Base-by-base conservation (phyloP, 2,329 filamentous ascomycete species). In the Thielaviopsis musarum region DNA sequence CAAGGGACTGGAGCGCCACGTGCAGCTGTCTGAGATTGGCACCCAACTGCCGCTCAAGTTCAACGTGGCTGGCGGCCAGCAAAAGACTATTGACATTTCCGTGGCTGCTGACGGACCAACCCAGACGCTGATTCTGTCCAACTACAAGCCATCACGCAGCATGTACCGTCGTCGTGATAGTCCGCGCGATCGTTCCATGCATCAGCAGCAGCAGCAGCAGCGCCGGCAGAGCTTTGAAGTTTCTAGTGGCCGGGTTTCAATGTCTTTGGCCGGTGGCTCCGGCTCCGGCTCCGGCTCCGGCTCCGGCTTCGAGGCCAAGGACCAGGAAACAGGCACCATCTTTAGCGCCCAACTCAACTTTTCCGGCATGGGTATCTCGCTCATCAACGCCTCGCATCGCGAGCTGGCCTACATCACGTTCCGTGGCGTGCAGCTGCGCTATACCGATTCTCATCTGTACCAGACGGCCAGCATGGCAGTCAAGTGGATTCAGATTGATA, bases 401-500 rank as follows among this genome's bases (percentile, higher is more conserved):
- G 93, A 98, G 70, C 76, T 98, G 48, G 87, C 95, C 2, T 98
- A 98, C 67, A 73, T 97, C 65, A 98, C 93, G 0, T 85, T 96
- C 71, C 81, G 91, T 56, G 91, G 95, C 63, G 87, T 97, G 26
- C 85, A 93, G 65, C 73, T 98, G 64, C 90, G 91, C 62, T 95
- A 93, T 71, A 89, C 84, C 59, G 93, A 98, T 67, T 97, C 93
- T n/a, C 81, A 84, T 19, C 75, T 96, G 17, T 95, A 95, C 68
- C 93, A 98, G 71, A 97, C 90, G 0, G 73, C 96, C 63, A 91
- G 88, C 54, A 76, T 93, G 56, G 88, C 89, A 0, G 85, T 97
- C 69, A 97, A 98, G 70, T 98, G 94, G 94, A 93, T 98, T 28
- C 93, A 98, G 71, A 88, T 98, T 65, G 93, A 98, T 72, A 98